Evolutionary conservation across 257 asterid species (phyloP).

Genomic region (Mitragyna speciosa): DNA sequence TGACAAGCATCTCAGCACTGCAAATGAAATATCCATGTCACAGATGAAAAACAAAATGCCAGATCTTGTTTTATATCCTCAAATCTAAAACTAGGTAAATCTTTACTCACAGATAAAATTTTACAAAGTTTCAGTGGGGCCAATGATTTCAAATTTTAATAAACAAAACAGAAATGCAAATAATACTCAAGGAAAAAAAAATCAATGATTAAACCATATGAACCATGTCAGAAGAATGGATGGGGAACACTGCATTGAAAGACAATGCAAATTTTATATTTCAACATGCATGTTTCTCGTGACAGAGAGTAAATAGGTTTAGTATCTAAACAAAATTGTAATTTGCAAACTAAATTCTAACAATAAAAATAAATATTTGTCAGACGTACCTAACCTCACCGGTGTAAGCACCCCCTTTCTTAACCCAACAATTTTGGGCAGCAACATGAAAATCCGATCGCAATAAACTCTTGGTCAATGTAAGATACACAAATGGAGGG

Average conservation of each 20-base stretch:
- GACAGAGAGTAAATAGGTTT: neutral
- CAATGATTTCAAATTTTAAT: neutral
- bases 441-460: constrained; percentile 90
- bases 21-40: constrained; percentile 23
- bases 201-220: no score
- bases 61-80: neutral
- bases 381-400: constrained; percentile 84
- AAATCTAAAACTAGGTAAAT: neutral
- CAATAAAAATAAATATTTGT: neutral
- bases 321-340: neutral
- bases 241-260: neutral
- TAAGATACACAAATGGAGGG: constrained; percentile 90
- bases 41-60: neutral
- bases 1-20: constrained; percentile 96
- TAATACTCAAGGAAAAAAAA: neutral
- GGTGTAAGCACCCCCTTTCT: constrained; percentile 97
- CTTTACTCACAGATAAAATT: no score
- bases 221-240: no score
- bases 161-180: neutral
- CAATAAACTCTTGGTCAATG: constrained; percentile 55
- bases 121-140: neutral
- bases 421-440: constrained; percentile 98
- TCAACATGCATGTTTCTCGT: neutral
- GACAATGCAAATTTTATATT: neutral
- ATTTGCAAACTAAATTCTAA: neutral